A percentile compares a stretch with the other conserved stretches of the same genome.
Evolutionary conservation across 805 yeast genomes (phyloP).

Genomic region (Tetrapisispora taiwanensis): DNA sequence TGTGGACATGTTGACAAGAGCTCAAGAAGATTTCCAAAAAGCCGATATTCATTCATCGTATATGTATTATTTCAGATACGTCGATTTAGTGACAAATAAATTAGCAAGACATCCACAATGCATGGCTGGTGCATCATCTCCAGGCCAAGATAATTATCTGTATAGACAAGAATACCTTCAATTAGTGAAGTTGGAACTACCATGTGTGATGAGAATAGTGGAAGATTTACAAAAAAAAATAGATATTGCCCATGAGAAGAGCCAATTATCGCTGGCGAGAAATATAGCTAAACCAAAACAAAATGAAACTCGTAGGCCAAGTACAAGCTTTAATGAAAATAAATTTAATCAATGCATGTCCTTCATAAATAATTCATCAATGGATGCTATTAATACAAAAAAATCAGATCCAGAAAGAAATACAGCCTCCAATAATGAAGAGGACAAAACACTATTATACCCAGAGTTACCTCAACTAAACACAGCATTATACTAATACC

Average conservation of each 20-base stretch:
- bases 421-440: neutral
- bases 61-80: conserved; percentile 45
- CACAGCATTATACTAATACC: conserved; percentile 9
- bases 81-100: conserved; percentile 35
- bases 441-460: conserved; percentile 6
- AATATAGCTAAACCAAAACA: conserved; percentile 18
- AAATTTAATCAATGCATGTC: conserved; percentile 20
- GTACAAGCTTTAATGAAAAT: conserved; percentile 21
- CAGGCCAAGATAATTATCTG: conserved; percentile 5
- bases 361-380: conserved; percentile 6
- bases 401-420: neutral
- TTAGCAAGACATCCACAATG: conserved; percentile 23
- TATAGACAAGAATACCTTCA: conserved; percentile 19
- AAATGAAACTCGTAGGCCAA: conserved; percentile 7
- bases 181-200: conserved; percentile 25
- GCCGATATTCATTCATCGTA: conserved; percentile 42
- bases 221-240: conserved; percentile 21
- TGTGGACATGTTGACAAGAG: conserved; percentile 35
- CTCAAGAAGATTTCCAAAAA: conserved; percentile 32
- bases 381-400: neutral
- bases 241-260: conserved; percentile 14
- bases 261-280: conserved; percentile 20
- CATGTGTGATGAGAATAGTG: conserved; percentile 22
- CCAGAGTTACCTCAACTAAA: conserved; percentile 24
- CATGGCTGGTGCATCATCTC: neutral